Conservation (phyloP, 208 protist species). For the Borovskyia barvae region DNA sequence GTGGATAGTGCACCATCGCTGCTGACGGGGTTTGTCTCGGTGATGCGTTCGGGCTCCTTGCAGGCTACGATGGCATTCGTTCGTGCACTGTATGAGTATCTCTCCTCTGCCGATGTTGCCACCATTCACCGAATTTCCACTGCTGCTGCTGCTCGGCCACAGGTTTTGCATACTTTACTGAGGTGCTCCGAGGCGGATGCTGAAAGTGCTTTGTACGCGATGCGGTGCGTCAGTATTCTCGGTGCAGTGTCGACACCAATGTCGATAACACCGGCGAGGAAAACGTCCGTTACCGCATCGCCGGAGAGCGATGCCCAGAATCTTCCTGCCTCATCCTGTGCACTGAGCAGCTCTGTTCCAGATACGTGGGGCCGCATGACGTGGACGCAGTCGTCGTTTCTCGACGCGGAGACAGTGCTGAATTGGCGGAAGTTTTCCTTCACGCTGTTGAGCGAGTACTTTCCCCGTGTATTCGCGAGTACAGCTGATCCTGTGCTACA, state of each 20-base stretch:
- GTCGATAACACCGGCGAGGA: not conserved
- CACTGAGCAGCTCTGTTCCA: not conserved
- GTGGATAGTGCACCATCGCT: slow-evolving; percentile 1
- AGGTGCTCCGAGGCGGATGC: slow-evolving; percentile 37
- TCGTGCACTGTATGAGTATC: slow-evolving; percentile 63
- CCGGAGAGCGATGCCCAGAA: not conserved
- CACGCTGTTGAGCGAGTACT: slow-evolving; percentile 70
- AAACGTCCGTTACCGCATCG: not conserved
- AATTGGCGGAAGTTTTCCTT: slow-evolving; percentile 67
- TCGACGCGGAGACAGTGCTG: slow-evolving; percentile 43
- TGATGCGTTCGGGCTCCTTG: slow-evolving; percentile 65
- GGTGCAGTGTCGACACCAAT: slow-evolving; percentile 46
- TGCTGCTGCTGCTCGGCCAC: slow-evolving; percentile 39
- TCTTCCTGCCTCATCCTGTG: not conserved
- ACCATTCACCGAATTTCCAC: slow-evolving; percentile 45
- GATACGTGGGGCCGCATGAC: not conserved
- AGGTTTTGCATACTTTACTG: slow-evolving; percentile 63
- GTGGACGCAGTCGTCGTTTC: slow-evolving; percentile 8
- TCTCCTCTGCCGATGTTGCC: slow-evolving; percentile 29
- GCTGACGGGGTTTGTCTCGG: slow-evolving; percentile 52
- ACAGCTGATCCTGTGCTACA: slow-evolving; percentile 79
- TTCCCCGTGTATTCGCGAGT: slow-evolving; percentile 65
- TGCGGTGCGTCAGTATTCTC: slow-evolving; percentile 73
- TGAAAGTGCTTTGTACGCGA: slow-evolving; percentile 54
- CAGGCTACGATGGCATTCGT: slow-evolving; percentile 83